Conservation (phyloP, 2,329 filamentous ascomycete species). For the Fusarium denticulatum region DNA sequence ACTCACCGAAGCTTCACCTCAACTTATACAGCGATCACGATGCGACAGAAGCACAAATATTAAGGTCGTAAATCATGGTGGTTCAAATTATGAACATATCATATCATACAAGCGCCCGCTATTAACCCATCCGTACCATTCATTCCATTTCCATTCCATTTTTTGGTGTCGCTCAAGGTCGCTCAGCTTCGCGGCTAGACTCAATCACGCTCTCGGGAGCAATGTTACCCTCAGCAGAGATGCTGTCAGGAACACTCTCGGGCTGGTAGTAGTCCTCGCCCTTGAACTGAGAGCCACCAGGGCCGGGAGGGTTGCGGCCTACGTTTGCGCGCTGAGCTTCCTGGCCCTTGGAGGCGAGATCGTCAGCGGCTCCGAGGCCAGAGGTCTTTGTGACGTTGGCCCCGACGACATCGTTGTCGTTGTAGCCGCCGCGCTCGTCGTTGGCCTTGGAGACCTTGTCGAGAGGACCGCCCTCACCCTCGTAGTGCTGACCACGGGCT, state of each 20-base stretch:
- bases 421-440: slow-evolving; percentile 48
- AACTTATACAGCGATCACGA: neutral
- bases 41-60: neutral
- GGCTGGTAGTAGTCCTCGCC: slow-evolving; percentile 54
- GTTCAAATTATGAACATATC: slow-evolving; percentile 14
- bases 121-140: neutral
- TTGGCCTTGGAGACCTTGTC: slow-evolving; percentile 48
- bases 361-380: slow-evolving; percentile 38
- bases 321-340: slow-evolving; percentile 53
- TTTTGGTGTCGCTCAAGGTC: neutral
- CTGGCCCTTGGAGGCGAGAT: slow-evolving; percentile 49
- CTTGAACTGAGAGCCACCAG: slow-evolving; percentile 53
- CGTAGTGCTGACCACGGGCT: slow-evolving; percentile 56
- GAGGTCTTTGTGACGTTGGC: slow-evolving; percentile 37
- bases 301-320: slow-evolving; percentile 47
- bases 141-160: neutral
- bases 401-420: slow-evolving; percentile 51
- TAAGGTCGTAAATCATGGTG: slow-evolving; percentile 20
- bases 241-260: slow-evolving; percentile 55
- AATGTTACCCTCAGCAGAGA: slow-evolving; percentile 54
- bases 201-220: slow-evolving; percentile 55
- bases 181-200: slow-evolving; percentile 43
- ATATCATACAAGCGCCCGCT: slow-evolving; percentile 25
- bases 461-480: slow-evolving; percentile 55
- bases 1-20: slow-evolving; percentile 2